These are phyloP conservation scores for Fistulinella prunicolor DNA, from an alignment of 768 basidiomycete species.

Conservation along the genomic window DNA sequence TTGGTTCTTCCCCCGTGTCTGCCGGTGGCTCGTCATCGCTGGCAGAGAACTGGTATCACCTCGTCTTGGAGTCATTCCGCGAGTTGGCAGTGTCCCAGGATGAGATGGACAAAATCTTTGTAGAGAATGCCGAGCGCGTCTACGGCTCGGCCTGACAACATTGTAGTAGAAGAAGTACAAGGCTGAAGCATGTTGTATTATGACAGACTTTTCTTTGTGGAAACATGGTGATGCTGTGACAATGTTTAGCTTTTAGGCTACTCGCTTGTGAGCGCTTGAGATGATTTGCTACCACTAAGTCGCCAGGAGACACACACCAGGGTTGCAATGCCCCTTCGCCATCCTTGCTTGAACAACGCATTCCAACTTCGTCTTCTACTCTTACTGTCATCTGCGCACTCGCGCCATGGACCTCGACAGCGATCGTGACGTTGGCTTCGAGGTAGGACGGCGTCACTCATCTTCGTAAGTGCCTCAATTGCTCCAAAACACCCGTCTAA, in stretches of 20 bases:
- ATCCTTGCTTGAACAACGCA: not conserved
- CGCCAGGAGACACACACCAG: not conserved
- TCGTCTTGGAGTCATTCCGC: conserved; percentile 73
- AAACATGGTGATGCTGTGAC: too few species aligned
- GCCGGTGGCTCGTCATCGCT: conserved; percentile 44
- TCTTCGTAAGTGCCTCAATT: conserved; percentile 34
- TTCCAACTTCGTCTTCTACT: not conserved
- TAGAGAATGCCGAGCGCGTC: conserved; percentile 43
- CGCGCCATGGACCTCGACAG: conserved; percentile 17
- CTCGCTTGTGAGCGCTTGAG: too few species aligned
- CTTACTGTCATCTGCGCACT: not conserved
- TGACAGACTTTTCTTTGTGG: not conserved
- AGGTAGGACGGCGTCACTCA: conserved; percentile 34
- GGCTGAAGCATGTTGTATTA: not conserved
- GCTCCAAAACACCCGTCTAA: not conserved
- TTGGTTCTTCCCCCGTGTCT: conserved; percentile 72
- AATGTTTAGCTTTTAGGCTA: too few species aligned
- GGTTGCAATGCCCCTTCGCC: conserved; percentile 12
- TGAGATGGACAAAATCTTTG: conserved; percentile 72
- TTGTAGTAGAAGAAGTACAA: not conserved
- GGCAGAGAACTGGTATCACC: conserved; percentile 74
- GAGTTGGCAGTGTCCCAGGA: conserved; percentile 80
- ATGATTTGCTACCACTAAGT: conserved; percentile 1
- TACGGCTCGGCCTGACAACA: conserved; percentile 31
- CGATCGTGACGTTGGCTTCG: conserved; percentile 24